These are phyloP conservation scores for Claviceps sp. DNA, from an alignment of 2,329 filamentous ascomycete species.

Conservation along the genomic window DNA sequence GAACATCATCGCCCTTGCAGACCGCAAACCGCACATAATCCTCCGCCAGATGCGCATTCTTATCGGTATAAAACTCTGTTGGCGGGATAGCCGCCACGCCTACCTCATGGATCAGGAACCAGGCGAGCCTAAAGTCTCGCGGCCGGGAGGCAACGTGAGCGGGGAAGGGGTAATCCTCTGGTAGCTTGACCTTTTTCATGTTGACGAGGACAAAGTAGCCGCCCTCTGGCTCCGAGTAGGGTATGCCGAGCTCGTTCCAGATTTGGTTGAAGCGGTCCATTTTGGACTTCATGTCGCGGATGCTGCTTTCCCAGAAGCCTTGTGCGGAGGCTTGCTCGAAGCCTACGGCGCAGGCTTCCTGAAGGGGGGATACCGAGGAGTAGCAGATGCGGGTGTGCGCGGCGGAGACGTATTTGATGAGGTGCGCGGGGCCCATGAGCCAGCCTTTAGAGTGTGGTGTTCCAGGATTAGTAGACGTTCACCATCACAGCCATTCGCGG, in stretches of 20 bases:
- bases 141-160: constrained; percentile 74
- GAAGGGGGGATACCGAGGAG: constrained; percentile 80
- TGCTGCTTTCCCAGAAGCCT: constrained; percentile 77
- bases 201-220: constrained; percentile 97
- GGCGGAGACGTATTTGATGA: constrained; percentile 83
- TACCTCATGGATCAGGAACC: constrained; percentile 94
- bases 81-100: constrained; percentile 93
- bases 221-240: constrained; percentile 85
- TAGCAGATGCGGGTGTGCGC: constrained; percentile 97
- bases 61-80: constrained; percentile 88
- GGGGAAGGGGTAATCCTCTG: constrained; percentile 76
- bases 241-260: constrained; percentile 61
- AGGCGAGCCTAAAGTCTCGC: constrained; percentile 85
- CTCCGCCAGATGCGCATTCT: constrained; percentile 72
- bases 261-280: constrained; percentile 76
- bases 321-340: constrained; percentile 79
- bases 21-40: constrained; percentile 93
- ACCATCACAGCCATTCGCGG: no score
- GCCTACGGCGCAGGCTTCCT: constrained; percentile 86
- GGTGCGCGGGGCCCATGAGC: constrained; percentile 75
- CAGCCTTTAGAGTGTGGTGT: constrained; percentile 40
- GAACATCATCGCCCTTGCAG: constrained; percentile 82
- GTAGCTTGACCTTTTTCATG: constrained; percentile 74
- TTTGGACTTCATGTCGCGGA: constrained; percentile 79
- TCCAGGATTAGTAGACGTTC: no score